phyloP scores from a whole-genome alignment of 306 rosid genomes.

The Trifolium dubium region DNA sequence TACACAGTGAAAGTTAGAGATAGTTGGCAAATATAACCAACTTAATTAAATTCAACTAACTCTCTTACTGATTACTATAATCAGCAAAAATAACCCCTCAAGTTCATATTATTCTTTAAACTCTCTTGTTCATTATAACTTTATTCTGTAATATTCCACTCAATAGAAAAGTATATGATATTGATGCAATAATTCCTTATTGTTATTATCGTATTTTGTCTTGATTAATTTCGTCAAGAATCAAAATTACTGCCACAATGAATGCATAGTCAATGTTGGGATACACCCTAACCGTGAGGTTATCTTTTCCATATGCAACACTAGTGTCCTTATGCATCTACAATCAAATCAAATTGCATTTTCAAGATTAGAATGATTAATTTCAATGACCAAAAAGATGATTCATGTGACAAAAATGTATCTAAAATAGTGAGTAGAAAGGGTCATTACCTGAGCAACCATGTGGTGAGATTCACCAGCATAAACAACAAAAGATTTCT shows the following conservation, averaged over 20 bases:
- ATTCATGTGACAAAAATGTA: background rate
- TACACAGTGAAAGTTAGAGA: background rate
- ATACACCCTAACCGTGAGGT: conserved; percentile 3
- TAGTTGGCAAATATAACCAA: background rate
- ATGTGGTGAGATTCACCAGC: conserved; percentile 51
- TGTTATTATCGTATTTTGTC: background rate
- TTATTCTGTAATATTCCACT: background rate
- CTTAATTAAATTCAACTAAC: background rate
- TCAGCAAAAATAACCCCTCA: too few relatives aligned
- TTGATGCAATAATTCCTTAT: background rate
- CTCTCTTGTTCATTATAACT: too few relatives aligned
- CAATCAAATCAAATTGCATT: conserved; percentile 18
- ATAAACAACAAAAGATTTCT: conserved; percentile 56
- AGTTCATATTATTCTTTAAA: too few relatives aligned
- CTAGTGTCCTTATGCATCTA: conserved; percentile 7
- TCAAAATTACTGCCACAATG: conserved; percentile 6
- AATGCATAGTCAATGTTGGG: conserved; percentile 27
- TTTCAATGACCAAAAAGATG: too few relatives aligned
- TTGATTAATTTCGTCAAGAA: conserved; percentile 29
- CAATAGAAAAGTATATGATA: background rate
- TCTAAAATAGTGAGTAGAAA: background rate
- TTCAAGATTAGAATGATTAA: background rate
- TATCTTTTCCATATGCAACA: conserved; percentile 8
- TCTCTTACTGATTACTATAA: background rate
- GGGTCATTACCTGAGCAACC: conserved; percentile 18